These are phyloP conservation scores for Metarhizium humberi DNA, from an alignment of 2,329 filamentous ascomycete genomes.

Conservation along the genomic window DNA sequence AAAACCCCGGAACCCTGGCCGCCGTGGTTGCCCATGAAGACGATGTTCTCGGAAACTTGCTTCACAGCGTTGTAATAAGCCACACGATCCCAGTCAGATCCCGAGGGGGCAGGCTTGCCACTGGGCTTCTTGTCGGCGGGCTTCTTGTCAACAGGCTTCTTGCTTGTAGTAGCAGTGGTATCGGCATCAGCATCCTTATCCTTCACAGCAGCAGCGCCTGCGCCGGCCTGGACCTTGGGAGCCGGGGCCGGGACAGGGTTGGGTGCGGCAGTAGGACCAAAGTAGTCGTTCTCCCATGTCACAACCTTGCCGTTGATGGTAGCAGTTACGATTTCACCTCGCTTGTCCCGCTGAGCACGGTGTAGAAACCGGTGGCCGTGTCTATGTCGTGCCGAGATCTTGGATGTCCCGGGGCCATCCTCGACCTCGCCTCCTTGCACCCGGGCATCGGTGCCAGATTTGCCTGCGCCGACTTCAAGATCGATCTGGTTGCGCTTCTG, in stretches of 20 bases:
- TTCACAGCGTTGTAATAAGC: conserved; percentile 35
- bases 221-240: conserved; percentile 9
- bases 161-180: not conserved
- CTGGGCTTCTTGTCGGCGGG: not conserved
- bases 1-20: conserved; percentile 32
- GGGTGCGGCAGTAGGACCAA: conserved; percentile 22
- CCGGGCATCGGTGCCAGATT: not conserved
- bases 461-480: not conserved
- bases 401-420: not conserved
- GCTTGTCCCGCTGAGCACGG: conserved; percentile 28
- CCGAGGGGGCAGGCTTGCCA: conserved; percentile 7
- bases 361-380: conserved; percentile 43
- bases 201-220: conserved; percentile 5
- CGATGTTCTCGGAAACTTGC: conserved; percentile 30
- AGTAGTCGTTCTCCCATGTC: conserved; percentile 50
- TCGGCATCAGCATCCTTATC: not conserved
- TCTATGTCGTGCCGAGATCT: conserved; percentile 18
- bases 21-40: conserved; percentile 40
- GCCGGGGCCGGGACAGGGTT: conserved; percentile 9
- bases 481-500: conserved; percentile 16
- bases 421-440: not conserved
- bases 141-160: not conserved
- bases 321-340: conserved; percentile 42
- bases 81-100: conserved; percentile 30
- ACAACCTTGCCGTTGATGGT: conserved; percentile 48